Evolutionary conservation across 176 grass and related monocot species (phyloP).

Genomic region (Poa pratensis): DNA sequence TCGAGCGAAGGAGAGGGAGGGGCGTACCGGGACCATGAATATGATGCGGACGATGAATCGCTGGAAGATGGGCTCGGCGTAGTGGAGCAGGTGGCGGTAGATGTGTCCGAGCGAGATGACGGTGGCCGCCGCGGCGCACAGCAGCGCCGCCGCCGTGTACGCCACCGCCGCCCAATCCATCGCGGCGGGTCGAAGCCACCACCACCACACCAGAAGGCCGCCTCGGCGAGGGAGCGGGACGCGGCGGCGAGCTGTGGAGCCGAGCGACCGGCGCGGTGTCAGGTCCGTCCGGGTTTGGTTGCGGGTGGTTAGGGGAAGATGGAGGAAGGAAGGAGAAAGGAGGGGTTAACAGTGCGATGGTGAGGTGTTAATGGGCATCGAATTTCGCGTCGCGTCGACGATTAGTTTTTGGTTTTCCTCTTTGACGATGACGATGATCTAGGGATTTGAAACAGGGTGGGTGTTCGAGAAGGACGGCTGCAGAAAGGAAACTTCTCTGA

Average conservation of each 20-base stretch:
- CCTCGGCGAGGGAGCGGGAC: background rate
- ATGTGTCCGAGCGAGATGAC: constrained; percentile 75
- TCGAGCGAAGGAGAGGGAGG: background rate
- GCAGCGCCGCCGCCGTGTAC: constrained; percentile 76
- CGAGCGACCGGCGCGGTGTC: background rate
- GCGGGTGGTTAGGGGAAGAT: constrained; percentile 7
- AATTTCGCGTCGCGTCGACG: background rate
- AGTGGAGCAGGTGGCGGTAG: constrained; percentile 90
- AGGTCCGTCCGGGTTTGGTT: constrained; percentile 35
- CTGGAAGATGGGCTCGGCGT: constrained; percentile 81
- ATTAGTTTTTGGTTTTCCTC: constrained; percentile 5
- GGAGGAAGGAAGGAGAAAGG: background rate
- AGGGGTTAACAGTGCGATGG: constrained; percentile 47
- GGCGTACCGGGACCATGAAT: constrained; percentile 82
- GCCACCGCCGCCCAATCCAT: constrained; percentile 66
- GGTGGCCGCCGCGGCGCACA: constrained; percentile 81
- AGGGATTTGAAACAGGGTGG: constrained; percentile 23
- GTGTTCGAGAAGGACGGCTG: constrained; percentile 21
- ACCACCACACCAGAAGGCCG: background rate
- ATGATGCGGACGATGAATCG: constrained; percentile 92
- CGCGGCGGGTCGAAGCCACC: background rate
- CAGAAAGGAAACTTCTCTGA: background rate
- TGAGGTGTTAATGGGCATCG: constrained; percentile 20
- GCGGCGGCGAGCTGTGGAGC: background rate
- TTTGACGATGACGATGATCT: background rate